Percentiles rank a stretch among this genome's conserved stretches.
Conservation (phyloP, 441 rosid genomes). For the Populus tomentosa region DNA sequence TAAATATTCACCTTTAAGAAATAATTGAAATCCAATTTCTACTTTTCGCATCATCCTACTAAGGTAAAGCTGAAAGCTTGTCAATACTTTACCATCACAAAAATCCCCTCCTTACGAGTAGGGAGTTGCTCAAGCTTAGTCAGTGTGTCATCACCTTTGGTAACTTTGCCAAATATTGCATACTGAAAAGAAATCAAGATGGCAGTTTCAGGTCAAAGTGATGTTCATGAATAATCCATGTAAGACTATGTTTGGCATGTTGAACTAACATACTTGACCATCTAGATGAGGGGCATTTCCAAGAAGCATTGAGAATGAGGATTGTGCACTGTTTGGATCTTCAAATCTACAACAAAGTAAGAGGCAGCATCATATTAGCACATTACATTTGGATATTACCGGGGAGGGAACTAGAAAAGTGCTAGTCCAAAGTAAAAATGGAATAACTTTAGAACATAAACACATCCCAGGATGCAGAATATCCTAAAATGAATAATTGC, state of each 20-base stretch:
- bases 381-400: background rate
- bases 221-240: background rate
- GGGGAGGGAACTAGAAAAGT: background rate
- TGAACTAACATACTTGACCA: slow-evolving; percentile 44
- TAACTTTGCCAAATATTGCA: slow-evolving; percentile 90
- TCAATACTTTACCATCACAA: slow-evolving; percentile 69
- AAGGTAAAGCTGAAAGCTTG: background rate
- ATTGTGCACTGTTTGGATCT: slow-evolving; percentile 83
- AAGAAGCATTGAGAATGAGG: slow-evolving; percentile 88
- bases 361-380: background rate
- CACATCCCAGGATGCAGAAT: background rate
- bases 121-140: slow-evolving; percentile 82
- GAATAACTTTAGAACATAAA: background rate
- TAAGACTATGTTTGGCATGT: slow-evolving; percentile 10
- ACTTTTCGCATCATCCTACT: slow-evolving; percentile 1
- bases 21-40: background rate
- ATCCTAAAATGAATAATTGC: too few relatives aligned
- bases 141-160: slow-evolving; percentile 89
- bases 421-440: background rate
- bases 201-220: slow-evolving; percentile 13
- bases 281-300: slow-evolving; percentile 97
- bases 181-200: slow-evolving; percentile 46
- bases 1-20: background rate
- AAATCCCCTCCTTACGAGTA: slow-evolving; percentile 83
- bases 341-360: slow-evolving; percentile 43